Percentiles rank a stretch among this genome's conserved stretches.
phyloP scores from a whole-genome alignment of 2,329 filamentous ascomycete species.

The Chlorencoelia australis region DNA sequence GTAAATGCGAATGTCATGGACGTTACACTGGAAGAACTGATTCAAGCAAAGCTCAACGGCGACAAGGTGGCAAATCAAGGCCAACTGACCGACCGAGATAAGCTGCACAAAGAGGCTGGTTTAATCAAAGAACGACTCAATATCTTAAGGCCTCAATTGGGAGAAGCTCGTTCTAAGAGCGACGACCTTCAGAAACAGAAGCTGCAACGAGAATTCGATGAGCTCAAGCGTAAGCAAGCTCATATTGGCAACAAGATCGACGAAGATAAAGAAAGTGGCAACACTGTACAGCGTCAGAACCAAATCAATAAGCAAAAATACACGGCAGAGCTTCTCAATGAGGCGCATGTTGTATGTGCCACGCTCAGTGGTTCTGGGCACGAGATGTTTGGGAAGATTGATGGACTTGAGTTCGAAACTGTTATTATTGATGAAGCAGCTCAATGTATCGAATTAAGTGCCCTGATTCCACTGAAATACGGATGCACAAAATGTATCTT shows the following conservation, averaged over 20 bases:
- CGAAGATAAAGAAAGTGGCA: slow-evolving; percentile 74
- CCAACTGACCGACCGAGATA: slow-evolving; percentile 38
- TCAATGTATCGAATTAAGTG: slow-evolving; percentile 94
- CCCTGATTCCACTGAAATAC: slow-evolving; percentile 93
- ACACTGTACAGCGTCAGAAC: slow-evolving; percentile 68
- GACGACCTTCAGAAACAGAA: slow-evolving; percentile 39
- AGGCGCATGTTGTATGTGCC: slow-evolving; percentile 85
- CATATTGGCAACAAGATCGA: slow-evolving; percentile 78
- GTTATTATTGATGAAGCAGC: slow-evolving; percentile 98
- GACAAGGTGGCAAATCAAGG: slow-evolving; percentile 49
- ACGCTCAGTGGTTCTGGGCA: slow-evolving; percentile 94
- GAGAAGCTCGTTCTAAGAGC: slow-evolving; percentile 49
- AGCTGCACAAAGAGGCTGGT: slow-evolving; percentile 52
- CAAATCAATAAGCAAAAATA: slow-evolving; percentile 76
- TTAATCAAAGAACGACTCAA: slow-evolving; percentile 69
- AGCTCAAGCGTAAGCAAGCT: slow-evolving; percentile 65
- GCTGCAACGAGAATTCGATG: slow-evolving; percentile 68
- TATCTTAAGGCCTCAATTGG: slow-evolving; percentile 60
- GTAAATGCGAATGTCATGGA: slow-evolving; percentile 85
- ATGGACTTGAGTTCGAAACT: slow-evolving; percentile 95
- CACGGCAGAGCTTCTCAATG: slow-evolving; percentile 84
- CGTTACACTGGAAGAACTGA: slow-evolving; percentile 87
- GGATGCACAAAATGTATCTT: slow-evolving; percentile 94
- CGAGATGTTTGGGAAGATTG: slow-evolving; percentile 79
- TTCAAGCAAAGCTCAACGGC: slow-evolving; percentile 60